These are phyloP conservation scores for Syzygium syzygioides DNA, from an alignment of 441 rosid species.

Conservation along the genomic window DNA sequence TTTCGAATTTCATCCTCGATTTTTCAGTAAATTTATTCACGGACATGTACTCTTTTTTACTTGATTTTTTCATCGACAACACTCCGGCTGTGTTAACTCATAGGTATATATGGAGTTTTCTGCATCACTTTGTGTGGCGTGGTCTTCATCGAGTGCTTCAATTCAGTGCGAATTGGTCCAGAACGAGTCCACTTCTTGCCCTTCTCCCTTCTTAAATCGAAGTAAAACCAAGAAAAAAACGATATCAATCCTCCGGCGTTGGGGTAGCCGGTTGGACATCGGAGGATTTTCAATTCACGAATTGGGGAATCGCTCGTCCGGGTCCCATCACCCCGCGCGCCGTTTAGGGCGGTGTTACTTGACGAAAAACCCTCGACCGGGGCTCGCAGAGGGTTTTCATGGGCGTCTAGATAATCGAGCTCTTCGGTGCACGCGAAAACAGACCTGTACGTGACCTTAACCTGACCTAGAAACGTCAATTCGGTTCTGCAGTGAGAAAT, in stretches of 20 bases:
- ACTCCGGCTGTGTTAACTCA: neutral
- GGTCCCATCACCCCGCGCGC: neutral
- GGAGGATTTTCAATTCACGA: neutral
- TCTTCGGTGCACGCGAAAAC: neutral
- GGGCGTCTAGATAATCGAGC: neutral
- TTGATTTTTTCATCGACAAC: neutral
- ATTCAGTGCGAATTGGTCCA: neutral
- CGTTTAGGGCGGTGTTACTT: neutral
- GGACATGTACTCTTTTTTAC: neutral
- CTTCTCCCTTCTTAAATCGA: neutral
- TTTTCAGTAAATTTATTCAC: neutral
- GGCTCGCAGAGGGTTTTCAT: neutral
- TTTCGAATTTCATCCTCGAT: neutral
- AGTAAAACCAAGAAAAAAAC: neutral
- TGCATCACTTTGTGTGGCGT: neutral
- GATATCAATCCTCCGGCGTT: neutral
- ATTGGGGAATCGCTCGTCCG: neutral
- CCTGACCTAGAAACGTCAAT: neutral
- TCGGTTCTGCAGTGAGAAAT: neutral
- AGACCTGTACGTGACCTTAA: neutral
- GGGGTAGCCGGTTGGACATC: neutral
- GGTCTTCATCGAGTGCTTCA: neutral
- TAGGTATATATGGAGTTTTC: neutral
- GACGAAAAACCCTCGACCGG: neutral
- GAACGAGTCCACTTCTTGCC: neutral